phyloP scores from a whole-genome alignment of 164 flowering plant genomes.

The Nelumbo lutea region DNA sequence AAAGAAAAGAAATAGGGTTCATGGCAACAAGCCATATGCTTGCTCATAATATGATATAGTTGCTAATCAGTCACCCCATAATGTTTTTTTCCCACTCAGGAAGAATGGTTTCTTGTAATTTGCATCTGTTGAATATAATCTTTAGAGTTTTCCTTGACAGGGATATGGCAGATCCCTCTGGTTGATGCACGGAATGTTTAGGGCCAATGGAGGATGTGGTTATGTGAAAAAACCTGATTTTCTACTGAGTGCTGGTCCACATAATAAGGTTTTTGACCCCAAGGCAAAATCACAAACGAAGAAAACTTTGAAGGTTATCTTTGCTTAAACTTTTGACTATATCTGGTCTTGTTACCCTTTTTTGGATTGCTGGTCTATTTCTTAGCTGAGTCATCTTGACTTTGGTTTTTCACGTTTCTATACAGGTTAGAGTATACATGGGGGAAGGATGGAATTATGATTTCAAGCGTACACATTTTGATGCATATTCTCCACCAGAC shows the following conservation, averaged over 20 bases:
- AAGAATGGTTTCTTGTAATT: too few species aligned
- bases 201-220: slow-evolving; percentile 73
- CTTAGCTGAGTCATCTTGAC: too few species aligned
- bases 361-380: too few species aligned
- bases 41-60: too few species aligned
- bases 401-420: neutral
- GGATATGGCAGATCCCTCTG: slow-evolving; percentile 63
- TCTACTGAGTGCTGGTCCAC: slow-evolving; percentile 30
- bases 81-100: too few species aligned
- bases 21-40: too few species aligned
- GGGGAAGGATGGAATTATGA: slow-evolving; percentile 72
- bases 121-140: too few species aligned
- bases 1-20: too few species aligned
- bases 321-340: neutral
- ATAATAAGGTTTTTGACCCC: slow-evolving; percentile 43
- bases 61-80: too few species aligned
- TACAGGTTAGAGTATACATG: slow-evolving; percentile 57
- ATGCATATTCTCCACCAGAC: slow-evolving; percentile 70
- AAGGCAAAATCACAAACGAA: slow-evolving; percentile 28
- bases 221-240: slow-evolving; percentile 62
- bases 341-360: too few species aligned
- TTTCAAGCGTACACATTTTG: slow-evolving; percentile 62
- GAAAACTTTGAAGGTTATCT: slow-evolving; percentile 38
- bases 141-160: slow-evolving; percentile 22
- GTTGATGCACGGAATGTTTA: slow-evolving; percentile 77